Percentiles rank a stretch among this genome's conserved stretches.
phyloP scores from a whole-genome alignment of 2,329 filamentous ascomycete species.

The Neophaeococcomyces mojaviensis region DNA sequence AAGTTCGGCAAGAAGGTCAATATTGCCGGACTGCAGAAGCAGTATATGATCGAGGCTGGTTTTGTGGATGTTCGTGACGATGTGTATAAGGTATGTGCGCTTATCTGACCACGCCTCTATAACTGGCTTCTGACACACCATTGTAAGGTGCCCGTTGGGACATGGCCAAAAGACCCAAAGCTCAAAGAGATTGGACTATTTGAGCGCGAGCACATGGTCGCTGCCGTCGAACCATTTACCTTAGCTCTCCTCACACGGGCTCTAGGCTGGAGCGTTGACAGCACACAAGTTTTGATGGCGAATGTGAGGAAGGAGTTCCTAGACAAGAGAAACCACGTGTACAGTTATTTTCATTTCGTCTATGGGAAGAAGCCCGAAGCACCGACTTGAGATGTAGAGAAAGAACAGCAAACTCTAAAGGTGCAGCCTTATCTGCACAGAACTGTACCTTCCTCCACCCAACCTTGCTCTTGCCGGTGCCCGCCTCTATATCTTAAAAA shows the following conservation, averaged over 20 bases:
- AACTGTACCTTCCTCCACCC: constrained; percentile 12
- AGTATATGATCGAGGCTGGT: constrained; percentile 38
- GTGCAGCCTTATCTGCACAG: constrained; percentile 11
- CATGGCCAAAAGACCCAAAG: constrained; percentile 27
- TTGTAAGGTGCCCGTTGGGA: constrained; percentile 24
- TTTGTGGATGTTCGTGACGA: constrained; percentile 46
- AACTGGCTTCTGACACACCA: constrained; percentile 1
- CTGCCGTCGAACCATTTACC: constrained; percentile 21
- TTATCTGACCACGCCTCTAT: not conserved
- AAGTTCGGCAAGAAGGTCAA: constrained; percentile 30
- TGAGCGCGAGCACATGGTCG: constrained; percentile 19
- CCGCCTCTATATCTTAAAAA: no score
- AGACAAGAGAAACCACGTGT: constrained; percentile 7
- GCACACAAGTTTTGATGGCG: no score
- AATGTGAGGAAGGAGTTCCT: constrained; percentile 12
- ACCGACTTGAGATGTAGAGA: no score
- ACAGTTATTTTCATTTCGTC: constrained; percentile 15
- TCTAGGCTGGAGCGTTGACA: no score
- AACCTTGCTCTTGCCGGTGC: not conserved
- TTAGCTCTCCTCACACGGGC: constrained; percentile 20
- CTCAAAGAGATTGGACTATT: constrained; percentile 25
- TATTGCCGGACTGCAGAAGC: constrained; percentile 25
- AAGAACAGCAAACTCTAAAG: constrained; percentile 10
- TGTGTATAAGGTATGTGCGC: constrained; percentile 33
- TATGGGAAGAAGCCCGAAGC: constrained; percentile 19